A percentile compares a stretch with the other conserved stretches of the same genome.
Conservation (phyloP, 2,329 filamentous ascomycete species). For the Paraphoma sp. region DNA sequence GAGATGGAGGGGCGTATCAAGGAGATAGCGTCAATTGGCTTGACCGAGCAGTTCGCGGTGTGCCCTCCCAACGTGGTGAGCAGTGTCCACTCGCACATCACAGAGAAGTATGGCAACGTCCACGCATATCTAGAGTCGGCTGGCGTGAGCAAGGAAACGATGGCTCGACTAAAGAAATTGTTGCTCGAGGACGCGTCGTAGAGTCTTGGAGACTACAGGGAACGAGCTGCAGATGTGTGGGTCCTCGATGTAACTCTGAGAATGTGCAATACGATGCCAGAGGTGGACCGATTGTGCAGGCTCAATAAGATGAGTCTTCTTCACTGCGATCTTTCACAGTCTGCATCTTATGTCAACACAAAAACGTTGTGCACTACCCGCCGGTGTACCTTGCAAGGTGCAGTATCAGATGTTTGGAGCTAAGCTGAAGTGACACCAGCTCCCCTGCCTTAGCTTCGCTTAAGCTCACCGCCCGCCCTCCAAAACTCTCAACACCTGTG, state of each 20-base stretch:
- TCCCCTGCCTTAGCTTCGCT: conserved; percentile 27
- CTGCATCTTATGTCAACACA: too few relatives aligned
- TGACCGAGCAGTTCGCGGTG: conserved; percentile 71
- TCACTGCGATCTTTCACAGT: too few relatives aligned
- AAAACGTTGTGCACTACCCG: neutral
- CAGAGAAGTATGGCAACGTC: conserved; percentile 69
- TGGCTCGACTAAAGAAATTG: conserved; percentile 42
- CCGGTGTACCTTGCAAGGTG: conserved; percentile 4
- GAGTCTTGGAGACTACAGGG: neutral
- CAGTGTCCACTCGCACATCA: conserved; percentile 64
- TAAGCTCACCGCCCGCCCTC: conserved; percentile 38
- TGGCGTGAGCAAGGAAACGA: conserved; percentile 55
- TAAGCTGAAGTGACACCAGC: conserved; percentile 24
- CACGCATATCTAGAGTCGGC: conserved; percentile 69
- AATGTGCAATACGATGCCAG: too few relatives aligned
- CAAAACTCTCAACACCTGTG: conserved; percentile 29
- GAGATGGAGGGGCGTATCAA: conserved; percentile 69
- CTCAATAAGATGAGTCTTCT: too few relatives aligned
- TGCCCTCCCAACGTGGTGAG: conserved; percentile 71
- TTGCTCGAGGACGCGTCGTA: conserved; percentile 31
- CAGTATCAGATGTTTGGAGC: conserved; percentile 21
- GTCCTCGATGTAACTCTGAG: neutral
- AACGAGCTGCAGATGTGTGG: neutral
- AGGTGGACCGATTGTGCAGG: too few relatives aligned
- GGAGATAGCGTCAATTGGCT: conserved; percentile 74